Percentiles rank a stretch among this genome's conserved stretches.
Evolutionary conservation across 108 stramenopile species (phyloP).

Genomic region (Cyclostephanos tholiformis): DNA sequence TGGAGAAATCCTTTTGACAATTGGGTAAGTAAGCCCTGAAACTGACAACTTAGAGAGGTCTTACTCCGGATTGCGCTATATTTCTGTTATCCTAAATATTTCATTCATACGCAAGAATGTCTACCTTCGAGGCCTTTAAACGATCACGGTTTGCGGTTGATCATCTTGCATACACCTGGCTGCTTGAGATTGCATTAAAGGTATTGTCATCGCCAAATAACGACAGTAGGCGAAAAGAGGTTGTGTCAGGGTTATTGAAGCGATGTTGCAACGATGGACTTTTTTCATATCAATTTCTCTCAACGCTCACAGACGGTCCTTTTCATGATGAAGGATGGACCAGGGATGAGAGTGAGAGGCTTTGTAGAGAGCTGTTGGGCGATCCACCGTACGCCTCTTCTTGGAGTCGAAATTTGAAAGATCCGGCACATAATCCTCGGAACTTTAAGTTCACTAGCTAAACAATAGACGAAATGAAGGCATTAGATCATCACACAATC

Average conservation of each 20-base stretch:
- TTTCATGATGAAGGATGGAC: conserved; percentile 60
- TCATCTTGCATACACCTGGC: conserved; percentile 50
- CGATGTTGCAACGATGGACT: conserved; percentile 75
- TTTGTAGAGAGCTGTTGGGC: conserved; percentile 43
- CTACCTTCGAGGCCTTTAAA: conserved; percentile 32
- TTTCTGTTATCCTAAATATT: neutral
- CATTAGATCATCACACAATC: neutral
- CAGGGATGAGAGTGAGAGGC: conserved; percentile 37
- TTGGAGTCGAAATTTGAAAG: conserved; percentile 65
- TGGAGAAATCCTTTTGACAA: conserved; percentile 39
- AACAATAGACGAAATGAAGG: neutral
- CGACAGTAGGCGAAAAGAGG: conserved; percentile 32
- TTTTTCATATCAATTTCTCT: conserved; percentile 33
- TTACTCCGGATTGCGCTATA: neutral
- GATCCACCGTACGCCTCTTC: conserved; percentile 55
- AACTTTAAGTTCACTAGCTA: neutral
- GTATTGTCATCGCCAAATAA: conserved; percentile 47
- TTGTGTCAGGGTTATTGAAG: conserved; percentile 44
- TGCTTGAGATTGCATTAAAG: conserved; percentile 59
- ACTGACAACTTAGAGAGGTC: too few relatives aligned
- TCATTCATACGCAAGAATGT: neutral
- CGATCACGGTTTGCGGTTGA: conserved; percentile 59
- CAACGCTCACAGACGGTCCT: conserved; percentile 43
- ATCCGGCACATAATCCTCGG: conserved; percentile 2
- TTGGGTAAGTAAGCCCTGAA: conserved; percentile 28